Percentiles rank a stretch among this genome's conserved stretches.
Evolutionary conservation across 768 basidiomycete species (phyloP).

Genomic region (Dictyophora rubrovolvata): DNA sequence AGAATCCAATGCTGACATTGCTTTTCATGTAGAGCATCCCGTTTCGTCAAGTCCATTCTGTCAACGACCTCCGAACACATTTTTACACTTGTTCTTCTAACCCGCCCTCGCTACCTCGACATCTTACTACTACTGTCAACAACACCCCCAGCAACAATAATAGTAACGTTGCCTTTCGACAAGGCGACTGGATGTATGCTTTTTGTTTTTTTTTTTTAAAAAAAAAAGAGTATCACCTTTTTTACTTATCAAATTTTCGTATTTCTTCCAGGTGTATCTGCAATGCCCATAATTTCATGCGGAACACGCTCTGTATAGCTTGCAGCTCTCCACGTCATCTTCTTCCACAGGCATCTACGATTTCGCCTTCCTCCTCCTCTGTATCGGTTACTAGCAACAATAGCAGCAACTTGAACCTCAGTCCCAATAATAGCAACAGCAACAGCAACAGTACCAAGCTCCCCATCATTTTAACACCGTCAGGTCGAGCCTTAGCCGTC

Average conservation of each 20-base stretch:
- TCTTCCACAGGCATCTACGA: neutral
- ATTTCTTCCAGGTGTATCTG: constrained; percentile 51
- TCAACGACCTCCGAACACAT: neutral
- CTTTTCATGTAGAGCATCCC: neutral
- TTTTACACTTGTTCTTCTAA: neutral
- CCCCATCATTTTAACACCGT: constrained; percentile 57
- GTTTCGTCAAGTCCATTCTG: neutral
- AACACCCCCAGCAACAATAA: constrained; percentile 72
- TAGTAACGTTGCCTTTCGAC: constrained; percentile 45
- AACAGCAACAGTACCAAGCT: constrained; percentile 22
- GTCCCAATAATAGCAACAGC: constrained; percentile 43
- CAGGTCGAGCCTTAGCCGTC: constrained; percentile 63
- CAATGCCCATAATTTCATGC: constrained; percentile 80
- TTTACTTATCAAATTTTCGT: constrained; percentile 3
- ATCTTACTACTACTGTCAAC: constrained; percentile 40
- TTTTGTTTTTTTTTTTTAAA: neutral
- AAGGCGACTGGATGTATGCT: constrained; percentile 64
- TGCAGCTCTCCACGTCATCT: constrained; percentile 46
- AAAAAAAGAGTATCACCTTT: neutral
- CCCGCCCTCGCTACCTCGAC: neutral
- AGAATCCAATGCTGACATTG: neutral
- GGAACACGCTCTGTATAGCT: constrained; percentile 67
- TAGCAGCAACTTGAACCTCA: constrained; percentile 29
- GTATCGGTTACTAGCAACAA: constrained; percentile 14
- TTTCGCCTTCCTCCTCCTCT: neutral